Evolutionary conservation across 2,329 filamentous ascomycete genomes (phyloP).

Genomic region (Trichoderma atrobrunneum): DNA sequence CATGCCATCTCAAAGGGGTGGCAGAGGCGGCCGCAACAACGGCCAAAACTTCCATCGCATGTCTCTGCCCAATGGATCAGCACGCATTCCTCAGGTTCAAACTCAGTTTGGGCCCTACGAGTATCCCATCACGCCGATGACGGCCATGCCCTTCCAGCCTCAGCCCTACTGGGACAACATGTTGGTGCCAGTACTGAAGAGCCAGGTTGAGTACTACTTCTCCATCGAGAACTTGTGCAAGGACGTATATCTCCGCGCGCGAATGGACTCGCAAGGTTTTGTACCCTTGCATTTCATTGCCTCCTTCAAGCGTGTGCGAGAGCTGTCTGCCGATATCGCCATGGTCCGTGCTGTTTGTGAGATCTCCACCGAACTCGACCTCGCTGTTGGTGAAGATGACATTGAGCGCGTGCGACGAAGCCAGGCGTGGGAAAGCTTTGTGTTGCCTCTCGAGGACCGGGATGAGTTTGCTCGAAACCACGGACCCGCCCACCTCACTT

Average conservation of each 20-base stretch:
- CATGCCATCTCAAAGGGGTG: slow-evolving; percentile 34
- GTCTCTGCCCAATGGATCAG: slow-evolving; percentile 38
- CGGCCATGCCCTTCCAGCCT: slow-evolving; percentile 34
- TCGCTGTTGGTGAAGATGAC: slow-evolving; percentile 70
- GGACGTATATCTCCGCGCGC: slow-evolving; percentile 79
- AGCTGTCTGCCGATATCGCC: slow-evolving; percentile 57
- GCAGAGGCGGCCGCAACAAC: slow-evolving; percentile 36
- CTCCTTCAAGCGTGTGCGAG: slow-evolving; percentile 71
- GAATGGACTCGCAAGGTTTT: slow-evolving; percentile 95
- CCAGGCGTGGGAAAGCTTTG: slow-evolving; percentile 76
- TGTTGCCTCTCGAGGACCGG: slow-evolving; percentile 69
- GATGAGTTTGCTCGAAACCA: slow-evolving; percentile 71
- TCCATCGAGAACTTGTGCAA: slow-evolving; percentile 94
- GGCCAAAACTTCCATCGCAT: slow-evolving; percentile 38
- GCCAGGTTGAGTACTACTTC: slow-evolving; percentile 86
- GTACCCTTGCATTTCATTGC: slow-evolving; percentile 77
- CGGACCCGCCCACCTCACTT: slow-evolving; percentile 51
- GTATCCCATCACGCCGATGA: slow-evolving; percentile 41
- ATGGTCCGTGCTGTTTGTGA: slow-evolving; percentile 73
- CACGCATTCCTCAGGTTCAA: slow-evolving; percentile 38
- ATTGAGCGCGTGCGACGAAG: slow-evolving; percentile 73
- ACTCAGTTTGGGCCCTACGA: slow-evolving; percentile 38
- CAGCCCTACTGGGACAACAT: slow-evolving; percentile 54
- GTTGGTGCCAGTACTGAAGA: slow-evolving; percentile 42
- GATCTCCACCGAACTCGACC: slow-evolving; percentile 70